Evolutionary conservation across 805 yeast genomes (phyloP).

Genomic region (Saccharomycodes ludwigii): DNA sequence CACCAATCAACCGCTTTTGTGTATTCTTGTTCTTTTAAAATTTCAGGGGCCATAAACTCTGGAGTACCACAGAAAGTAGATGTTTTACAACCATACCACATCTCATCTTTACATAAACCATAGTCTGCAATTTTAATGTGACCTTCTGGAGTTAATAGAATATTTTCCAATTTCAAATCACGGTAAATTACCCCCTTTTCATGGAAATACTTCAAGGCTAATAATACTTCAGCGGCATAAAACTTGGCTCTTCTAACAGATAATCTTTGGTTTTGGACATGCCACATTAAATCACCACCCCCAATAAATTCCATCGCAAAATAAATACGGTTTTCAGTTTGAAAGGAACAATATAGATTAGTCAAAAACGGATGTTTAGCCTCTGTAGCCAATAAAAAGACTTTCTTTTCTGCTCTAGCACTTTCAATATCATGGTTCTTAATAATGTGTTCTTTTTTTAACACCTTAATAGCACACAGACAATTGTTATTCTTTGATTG

Average conservation of each 20-base stretch:
- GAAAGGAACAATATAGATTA: constrained; percentile 89
- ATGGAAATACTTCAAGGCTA: constrained; percentile 87
- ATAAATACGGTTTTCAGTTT: constrained; percentile 92
- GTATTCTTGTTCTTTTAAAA: constrained; percentile 82
- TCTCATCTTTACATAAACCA: constrained; percentile 90
- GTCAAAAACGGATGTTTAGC: constrained; percentile 89
- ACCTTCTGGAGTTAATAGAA: constrained; percentile 77
- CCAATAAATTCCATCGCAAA: constrained; percentile 97
- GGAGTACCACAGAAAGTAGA: constrained; percentile 98
- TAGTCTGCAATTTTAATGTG: constrained; percentile 96
- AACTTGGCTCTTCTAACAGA: constrained; percentile 89
- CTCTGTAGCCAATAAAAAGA: constrained; percentile 68
- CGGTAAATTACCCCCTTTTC: constrained; percentile 93
- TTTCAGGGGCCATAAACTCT: constrained; percentile 98
- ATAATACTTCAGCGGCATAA: constrained; percentile 90
- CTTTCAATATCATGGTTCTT: constrained; percentile 95
- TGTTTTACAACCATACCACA: constrained; percentile 78
- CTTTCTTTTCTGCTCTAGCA: constrained; percentile 88
- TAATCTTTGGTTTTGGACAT: constrained; percentile 84
- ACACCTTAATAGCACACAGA: constrained; percentile 89
- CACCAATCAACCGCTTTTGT: constrained; percentile 98
- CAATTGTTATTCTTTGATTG: constrained; percentile 74
- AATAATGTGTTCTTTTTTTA: constrained; percentile 89
- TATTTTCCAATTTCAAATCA: constrained; percentile 91
- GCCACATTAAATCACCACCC: constrained; percentile 99